These are phyloP conservation scores for Nakazawaea ambrosiae DNA, from an alignment of 805 yeast species.

Conservation along the genomic window DNA sequence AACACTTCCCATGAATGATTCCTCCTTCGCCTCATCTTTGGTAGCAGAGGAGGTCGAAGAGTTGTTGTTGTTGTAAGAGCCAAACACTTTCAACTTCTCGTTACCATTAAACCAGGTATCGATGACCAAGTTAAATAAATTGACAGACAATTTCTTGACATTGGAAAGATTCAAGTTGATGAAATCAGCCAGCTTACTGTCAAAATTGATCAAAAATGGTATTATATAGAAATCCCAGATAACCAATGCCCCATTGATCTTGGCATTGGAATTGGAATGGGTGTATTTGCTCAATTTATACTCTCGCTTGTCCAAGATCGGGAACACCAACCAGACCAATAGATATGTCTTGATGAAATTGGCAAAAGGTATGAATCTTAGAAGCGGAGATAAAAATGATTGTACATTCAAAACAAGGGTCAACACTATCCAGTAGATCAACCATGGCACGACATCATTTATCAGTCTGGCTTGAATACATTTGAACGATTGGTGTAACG, in stretches of 20 bases:
- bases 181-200: constrained; percentile 23
- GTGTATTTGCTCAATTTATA: constrained; percentile 5
- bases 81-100: constrained; percentile 6
- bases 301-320: constrained; percentile 13
- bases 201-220: constrained; percentile 31
- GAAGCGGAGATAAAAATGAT: constrained; percentile 26
- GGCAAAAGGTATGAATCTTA: constrained; percentile 46
- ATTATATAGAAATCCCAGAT: constrained; percentile 29
- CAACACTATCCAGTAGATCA: constrained; percentile 62
- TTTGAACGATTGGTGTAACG: constrained; percentile 25
- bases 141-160: constrained; percentile 8
- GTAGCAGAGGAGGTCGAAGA: neutral
- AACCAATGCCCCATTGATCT: constrained; percentile 30
- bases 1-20: constrained; percentile 10
- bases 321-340: constrained; percentile 46
- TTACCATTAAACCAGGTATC: constrained; percentile 7
- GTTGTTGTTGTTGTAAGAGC: constrained; percentile 1
- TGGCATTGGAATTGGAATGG: neutral
- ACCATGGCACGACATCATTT: constrained; percentile 28
- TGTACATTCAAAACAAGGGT: constrained; percentile 26
- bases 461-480: constrained; percentile 12
- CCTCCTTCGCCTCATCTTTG: neutral
- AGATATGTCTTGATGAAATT: constrained; percentile 36
- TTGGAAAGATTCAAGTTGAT: constrained; percentile 11
- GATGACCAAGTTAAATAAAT: constrained; percentile 9